These are phyloP conservation scores for Arthrobotrys entomopaga DNA, from an alignment of 2,329 filamentous ascomycete genomes.

Conservation along the genomic window DNA sequence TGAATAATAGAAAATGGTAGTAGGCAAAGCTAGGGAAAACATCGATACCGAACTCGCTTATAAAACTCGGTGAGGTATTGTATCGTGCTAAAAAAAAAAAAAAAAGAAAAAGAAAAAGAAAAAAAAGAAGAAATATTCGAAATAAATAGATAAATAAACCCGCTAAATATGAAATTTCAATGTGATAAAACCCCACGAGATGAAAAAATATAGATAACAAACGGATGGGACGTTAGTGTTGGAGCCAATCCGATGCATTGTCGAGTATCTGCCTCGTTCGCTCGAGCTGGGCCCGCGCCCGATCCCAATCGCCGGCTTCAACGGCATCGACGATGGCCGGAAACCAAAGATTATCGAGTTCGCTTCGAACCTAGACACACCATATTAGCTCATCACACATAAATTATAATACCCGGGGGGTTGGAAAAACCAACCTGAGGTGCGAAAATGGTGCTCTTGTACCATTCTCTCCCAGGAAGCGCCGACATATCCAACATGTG, in stretches of 20 bases:
- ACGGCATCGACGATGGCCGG: slow-evolving; percentile 84
- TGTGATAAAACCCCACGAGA: background rate
- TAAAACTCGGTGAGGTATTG: slow-evolving; percentile 34
- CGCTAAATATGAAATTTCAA: slow-evolving; percentile 39
- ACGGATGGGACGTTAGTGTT: slow-evolving; percentile 26
- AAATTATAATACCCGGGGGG: background rate
- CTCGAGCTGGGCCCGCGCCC: slow-evolving; percentile 63
- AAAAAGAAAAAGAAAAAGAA: too few species aligned
- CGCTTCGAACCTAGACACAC: slow-evolving; percentile 34
- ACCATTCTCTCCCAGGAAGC: slow-evolving; percentile 87
- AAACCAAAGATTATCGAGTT: slow-evolving; percentile 65
- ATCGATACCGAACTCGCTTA: slow-evolving; percentile 21
- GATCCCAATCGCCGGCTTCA: slow-evolving; percentile 74
- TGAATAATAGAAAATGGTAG: slow-evolving; percentile 12
- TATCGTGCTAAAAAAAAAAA: slow-evolving; percentile 21
- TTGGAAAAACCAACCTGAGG: slow-evolving; percentile 67
- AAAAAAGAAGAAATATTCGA: too few species aligned
- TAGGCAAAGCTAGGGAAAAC: slow-evolving; percentile 11
- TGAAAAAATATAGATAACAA: slow-evolving; percentile 15
- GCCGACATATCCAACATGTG: slow-evolving; percentile 83
- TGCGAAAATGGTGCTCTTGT: slow-evolving; percentile 90
- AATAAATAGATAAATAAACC: too few species aligned
- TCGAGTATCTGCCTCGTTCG: slow-evolving; percentile 42
- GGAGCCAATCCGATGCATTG: slow-evolving; percentile 51
- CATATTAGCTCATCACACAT: slow-evolving; percentile 13